These are phyloP conservation scores for Eleusine indica DNA, from an alignment of 176 grass and related monocot species.

Conservation along the genomic window DNA sequence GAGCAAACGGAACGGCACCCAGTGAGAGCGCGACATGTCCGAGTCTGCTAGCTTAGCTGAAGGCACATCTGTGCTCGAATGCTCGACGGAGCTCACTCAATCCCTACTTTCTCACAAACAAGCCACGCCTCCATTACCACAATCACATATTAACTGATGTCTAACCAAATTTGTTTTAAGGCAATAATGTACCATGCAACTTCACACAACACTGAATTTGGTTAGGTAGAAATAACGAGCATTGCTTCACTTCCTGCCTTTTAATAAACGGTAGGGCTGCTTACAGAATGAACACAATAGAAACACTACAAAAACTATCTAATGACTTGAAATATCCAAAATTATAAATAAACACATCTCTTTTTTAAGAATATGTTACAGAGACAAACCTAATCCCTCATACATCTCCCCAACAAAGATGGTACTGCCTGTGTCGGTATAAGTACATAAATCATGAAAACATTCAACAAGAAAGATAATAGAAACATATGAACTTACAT, in stretches of 20 bases:
- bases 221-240: background rate
- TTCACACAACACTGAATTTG: background rate
- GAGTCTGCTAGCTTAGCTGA: too few relatives aligned
- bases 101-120: too few relatives aligned
- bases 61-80: too few relatives aligned
- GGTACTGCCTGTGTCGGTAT: conserved; percentile 61
- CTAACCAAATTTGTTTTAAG: background rate
- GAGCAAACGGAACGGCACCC: too few relatives aligned
- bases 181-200: background rate
- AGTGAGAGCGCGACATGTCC: too few relatives aligned
- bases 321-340: background rate
- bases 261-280: background rate
- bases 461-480: conserved; percentile 12
- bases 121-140: too few relatives aligned
- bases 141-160: too few relatives aligned
- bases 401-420: conserved; percentile 59
- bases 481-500: conserved; percentile 44
- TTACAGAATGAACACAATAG: background rate
- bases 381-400: conserved; percentile 42
- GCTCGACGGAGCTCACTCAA: too few relatives aligned
- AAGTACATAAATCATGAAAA: conserved; percentile 56
- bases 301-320: background rate
- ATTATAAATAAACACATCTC: background rate
- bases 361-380: conserved; percentile 32
- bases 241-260: background rate